These are phyloP conservation scores for Rutstroemia sp. DNA, from an alignment of 2,329 filamentous ascomycete genomes.

Conservation along the genomic window DNA sequence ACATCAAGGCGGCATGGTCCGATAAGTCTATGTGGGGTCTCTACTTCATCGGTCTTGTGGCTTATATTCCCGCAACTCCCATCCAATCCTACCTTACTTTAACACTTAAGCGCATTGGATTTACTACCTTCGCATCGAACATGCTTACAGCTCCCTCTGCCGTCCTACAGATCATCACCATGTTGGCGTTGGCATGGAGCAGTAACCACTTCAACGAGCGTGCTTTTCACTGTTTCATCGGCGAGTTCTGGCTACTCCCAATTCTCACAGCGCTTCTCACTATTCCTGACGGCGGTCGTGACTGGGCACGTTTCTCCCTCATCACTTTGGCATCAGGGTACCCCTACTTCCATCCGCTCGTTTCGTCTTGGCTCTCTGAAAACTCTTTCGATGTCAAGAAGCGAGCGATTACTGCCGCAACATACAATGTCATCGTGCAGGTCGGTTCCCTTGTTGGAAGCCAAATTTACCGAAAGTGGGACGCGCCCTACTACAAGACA, in stretches of 20 bases:
- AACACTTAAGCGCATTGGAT: slow-evolving; percentile 21
- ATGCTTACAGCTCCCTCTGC: slow-evolving; percentile 38
- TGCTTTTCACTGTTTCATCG: slow-evolving; percentile 25
- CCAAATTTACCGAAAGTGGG: slow-evolving; percentile 37
- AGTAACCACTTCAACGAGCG: slow-evolving; percentile 35
- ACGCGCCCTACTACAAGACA: slow-evolving; percentile 41
- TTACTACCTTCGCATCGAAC: slow-evolving; percentile 36
- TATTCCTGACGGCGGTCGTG: slow-evolving; percentile 13
- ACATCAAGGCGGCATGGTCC: slow-evolving; percentile 39
- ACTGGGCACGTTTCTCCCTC: slow-evolving; percentile 16
- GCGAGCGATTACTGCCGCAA: slow-evolving; percentile 51
- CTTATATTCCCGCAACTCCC: slow-evolving; percentile 19
- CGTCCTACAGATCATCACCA: slow-evolving; percentile 32
- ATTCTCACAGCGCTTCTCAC: slow-evolving; percentile 21
- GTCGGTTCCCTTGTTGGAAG: slow-evolving; percentile 31
- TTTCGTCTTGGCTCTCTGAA: slow-evolving; percentile 41
- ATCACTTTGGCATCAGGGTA: slow-evolving; percentile 14
- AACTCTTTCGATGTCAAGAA: slow-evolving; percentile 57
- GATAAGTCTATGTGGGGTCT: slow-evolving; percentile 49
- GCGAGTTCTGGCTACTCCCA: slow-evolving; percentile 36
- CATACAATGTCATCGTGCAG: slow-evolving; percentile 51
- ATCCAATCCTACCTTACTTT: slow-evolving; percentile 19
- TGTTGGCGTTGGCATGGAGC: slow-evolving; percentile 39
- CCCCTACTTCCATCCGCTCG: slow-evolving; percentile 34
- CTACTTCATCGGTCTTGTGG: slow-evolving; percentile 34